A percentile compares a stretch with the other conserved stretches of the same genome.
phyloP scores from a whole-genome alignment of 2,329 filamentous ascomycete genomes.

The Sphaceloma murrayae region DNA sequence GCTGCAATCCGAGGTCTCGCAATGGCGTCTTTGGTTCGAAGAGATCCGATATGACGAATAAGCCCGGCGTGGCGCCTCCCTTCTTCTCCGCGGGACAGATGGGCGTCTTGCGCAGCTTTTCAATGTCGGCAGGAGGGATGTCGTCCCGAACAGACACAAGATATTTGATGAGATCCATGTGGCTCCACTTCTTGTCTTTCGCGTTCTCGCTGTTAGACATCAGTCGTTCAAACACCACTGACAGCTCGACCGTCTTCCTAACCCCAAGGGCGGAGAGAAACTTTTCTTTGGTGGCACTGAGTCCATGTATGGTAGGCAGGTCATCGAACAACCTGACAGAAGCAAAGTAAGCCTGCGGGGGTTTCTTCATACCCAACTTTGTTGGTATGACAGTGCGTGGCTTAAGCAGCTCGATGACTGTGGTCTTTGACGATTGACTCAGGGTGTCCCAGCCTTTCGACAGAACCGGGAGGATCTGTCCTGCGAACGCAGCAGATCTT shows the following conservation, averaged over 20 bases:
- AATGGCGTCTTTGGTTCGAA: constrained; percentile 69
- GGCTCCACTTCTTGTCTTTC: constrained; percentile 63
- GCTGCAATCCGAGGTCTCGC: constrained; percentile 59
- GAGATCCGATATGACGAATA: constrained; percentile 68
- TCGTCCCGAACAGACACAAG: constrained; percentile 81
- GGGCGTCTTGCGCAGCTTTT: constrained; percentile 63
- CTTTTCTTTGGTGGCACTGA: constrained; percentile 80
- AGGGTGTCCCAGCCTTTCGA: constrained; percentile 89
- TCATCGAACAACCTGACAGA: constrained; percentile 94
- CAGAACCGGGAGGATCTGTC: constrained; percentile 65
- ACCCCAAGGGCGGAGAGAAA: constrained; percentile 76
- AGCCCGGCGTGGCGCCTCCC: constrained; percentile 27
- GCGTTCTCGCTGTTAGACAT: constrained; percentile 49
- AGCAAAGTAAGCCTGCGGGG: constrained; percentile 79
- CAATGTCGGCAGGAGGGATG: constrained; percentile 74
- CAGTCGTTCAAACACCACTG: constrained; percentile 83
- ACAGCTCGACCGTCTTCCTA: constrained; percentile 87
- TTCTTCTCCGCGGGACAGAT: constrained; percentile 69
- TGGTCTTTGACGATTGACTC: constrained; percentile 54
- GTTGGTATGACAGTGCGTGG: constrained; percentile 74
- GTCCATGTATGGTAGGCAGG: constrained; percentile 66
- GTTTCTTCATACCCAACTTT: constrained; percentile 78
- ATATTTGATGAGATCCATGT: constrained; percentile 91
- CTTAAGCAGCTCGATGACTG: constrained; percentile 55
- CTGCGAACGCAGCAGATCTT: constrained; percentile 61